Evolutionary conservation across 2,329 filamentous ascomycete genomes (phyloP).

Genomic region (Botryosphaeria agaves): DNA sequence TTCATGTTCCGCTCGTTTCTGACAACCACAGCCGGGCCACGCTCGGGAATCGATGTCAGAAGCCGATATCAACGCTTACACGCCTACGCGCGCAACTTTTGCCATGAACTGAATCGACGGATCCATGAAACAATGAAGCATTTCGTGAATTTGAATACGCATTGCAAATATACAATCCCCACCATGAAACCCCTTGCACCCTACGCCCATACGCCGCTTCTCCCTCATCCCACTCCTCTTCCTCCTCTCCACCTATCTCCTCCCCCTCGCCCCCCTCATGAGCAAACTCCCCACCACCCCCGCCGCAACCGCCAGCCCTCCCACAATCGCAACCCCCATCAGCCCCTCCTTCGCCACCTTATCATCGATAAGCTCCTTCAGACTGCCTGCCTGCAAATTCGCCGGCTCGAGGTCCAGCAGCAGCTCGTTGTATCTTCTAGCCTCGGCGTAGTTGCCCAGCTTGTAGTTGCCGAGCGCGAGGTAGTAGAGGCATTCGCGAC

Average conservation of each 20-base stretch:
- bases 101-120: too few relatives aligned
- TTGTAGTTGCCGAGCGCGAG: constrained; percentile 96
- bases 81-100: too few relatives aligned
- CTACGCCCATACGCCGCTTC: background rate
- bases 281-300: constrained; percentile 84
- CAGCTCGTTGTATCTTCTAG: constrained; percentile 83
- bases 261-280: constrained; percentile 56
- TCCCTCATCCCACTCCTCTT: background rate
- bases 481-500: constrained; percentile 96
- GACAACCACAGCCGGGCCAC: too few relatives aligned
- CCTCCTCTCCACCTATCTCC: constrained; percentile 5
- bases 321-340: constrained; percentile 86
- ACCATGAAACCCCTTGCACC: background rate
- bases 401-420: constrained; percentile 78
- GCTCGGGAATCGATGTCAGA: too few relatives aligned
- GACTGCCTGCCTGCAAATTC: constrained; percentile 78
- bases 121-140: too few relatives aligned
- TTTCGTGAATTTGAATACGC: too few relatives aligned
- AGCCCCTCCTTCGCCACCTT: constrained; percentile 90
- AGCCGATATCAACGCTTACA: too few relatives aligned
- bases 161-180: too few relatives aligned
- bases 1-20: too few relatives aligned
- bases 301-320: constrained; percentile 79
- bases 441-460: constrained; percentile 92
- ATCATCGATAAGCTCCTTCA: constrained; percentile 81